Base-by-base conservation (phyloP, 164 flowering plant species). In the Paratinospora sagittata region DNA sequence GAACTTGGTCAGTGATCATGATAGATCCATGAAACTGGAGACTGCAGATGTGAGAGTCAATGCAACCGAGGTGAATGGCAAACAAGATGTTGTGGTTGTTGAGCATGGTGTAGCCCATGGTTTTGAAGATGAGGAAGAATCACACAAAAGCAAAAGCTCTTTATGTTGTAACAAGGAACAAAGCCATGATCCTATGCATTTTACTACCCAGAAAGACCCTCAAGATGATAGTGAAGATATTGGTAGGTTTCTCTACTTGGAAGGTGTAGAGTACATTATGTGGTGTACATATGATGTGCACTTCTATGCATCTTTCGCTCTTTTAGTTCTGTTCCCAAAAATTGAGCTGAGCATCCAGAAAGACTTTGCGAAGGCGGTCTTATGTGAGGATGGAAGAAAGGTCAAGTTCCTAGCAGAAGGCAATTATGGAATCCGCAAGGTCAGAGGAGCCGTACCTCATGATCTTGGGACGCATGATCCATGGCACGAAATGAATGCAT, bases 211-310 rank as follows among this genome's bases (percentile, higher is more conserved):
- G 43, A 23, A 10, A 52, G 79, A 71, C 19, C 66, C 73, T 61
- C 72, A 69, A 9, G 63, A 79, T 77, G 85, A 81, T 36, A 70
- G 14, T 58, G 89, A 89, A 37, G 91, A 90, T 81, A 96, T 90
- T 72, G 98, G 98, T 61, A 79, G 90, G 76, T 92, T 92, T 84
- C 78, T 92, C 19, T 92, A 92, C 75, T 84, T 92, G 79, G 98
- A 92, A 82, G 96, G 98, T 41, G 89, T 90, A 34, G 98, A 92
- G 75, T 92, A 92, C 71, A 77, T 92, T 47, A 92, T 92, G 98
- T 92, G 98, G 98, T 84, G 89, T 71, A 92, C 98, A 14, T 92
- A 92, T 78, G 98, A 92, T 81, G 98, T 92, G 14, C 98, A 92
- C 76, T 92, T 92, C 76, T 92, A 92, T 79, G 98, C 98, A 58